These are phyloP conservation scores for Iris pallida DNA, from an alignment of 116 monocot genomes.

Conservation along the genomic window DNA sequence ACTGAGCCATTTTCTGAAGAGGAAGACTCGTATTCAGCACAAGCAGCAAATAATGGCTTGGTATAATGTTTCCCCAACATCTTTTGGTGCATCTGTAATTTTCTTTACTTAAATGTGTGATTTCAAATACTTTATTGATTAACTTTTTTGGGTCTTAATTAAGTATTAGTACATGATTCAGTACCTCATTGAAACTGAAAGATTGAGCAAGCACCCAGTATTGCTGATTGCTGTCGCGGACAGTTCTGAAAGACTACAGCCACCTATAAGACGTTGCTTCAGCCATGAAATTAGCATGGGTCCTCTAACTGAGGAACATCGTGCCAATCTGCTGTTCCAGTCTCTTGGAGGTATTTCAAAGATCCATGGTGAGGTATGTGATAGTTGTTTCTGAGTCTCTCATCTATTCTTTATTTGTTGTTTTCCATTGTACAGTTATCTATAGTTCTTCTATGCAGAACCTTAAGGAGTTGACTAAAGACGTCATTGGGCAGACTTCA, in stretches of 20 bases:
- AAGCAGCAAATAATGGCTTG: conserved; percentile 20
- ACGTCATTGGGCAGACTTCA: conserved; percentile 56
- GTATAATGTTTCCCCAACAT: conserved; percentile 26
- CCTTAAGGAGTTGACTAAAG: conserved; percentile 2
- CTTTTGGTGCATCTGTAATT: neutral
- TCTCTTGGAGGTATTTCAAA: conserved; percentile 39
- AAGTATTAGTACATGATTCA: conserved; percentile 19
- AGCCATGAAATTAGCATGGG: conserved; percentile 80
- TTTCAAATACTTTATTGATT: too few species aligned
- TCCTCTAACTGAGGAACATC: conserved; percentile 62
- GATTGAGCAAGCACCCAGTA: conserved; percentile 38
- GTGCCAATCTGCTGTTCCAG: conserved; percentile 50
- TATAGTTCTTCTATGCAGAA: conserved; percentile 45
- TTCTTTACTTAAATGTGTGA: neutral
- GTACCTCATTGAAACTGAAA: conserved; percentile 45
- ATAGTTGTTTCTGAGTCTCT: neutral
- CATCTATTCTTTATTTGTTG: too few species aligned
- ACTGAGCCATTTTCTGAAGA: conserved; percentile 48
- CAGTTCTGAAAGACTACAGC: conserved; percentile 59
- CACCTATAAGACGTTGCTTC: conserved; percentile 75
- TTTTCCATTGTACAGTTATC: too few species aligned
- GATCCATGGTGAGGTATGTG: conserved; percentile 42
- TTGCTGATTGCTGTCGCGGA: conserved; percentile 71
- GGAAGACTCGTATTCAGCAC: conserved; percentile 18
- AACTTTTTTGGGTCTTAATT: too few species aligned